Conservation (phyloP, 768 basidiomycete species). For the Cystobasidiopsis lactophilus region DNA sequence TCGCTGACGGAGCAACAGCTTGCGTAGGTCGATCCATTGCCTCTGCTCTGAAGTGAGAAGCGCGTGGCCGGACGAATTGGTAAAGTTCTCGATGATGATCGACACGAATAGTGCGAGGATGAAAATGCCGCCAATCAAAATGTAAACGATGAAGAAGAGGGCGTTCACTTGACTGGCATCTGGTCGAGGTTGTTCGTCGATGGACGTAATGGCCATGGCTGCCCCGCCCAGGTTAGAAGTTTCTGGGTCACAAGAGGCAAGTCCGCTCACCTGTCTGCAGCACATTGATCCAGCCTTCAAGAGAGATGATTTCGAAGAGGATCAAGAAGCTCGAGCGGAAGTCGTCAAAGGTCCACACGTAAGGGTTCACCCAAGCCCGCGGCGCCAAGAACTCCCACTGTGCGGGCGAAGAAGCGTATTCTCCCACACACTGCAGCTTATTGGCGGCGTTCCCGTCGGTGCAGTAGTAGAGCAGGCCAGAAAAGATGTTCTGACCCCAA, state of each 20-base stretch:
- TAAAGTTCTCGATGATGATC: conserved; percentile 88
- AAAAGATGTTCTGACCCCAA: conserved; percentile 85
- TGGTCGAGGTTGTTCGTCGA: conserved; percentile 42
- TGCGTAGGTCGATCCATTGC: conserved; percentile 84
- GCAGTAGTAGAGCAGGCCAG: conserved; percentile 60
- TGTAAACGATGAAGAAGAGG: conserved; percentile 77
- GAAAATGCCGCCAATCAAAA: conserved; percentile 78
- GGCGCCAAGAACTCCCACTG: conserved; percentile 45
- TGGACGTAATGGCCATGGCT: conserved; percentile 49
- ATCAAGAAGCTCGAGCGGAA: conserved; percentile 68
- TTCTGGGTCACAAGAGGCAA: neutral
- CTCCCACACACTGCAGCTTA: conserved; percentile 45
- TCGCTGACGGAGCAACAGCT: conserved; percentile 60
- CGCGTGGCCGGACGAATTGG: conserved; percentile 61
- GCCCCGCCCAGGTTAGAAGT: neutral
- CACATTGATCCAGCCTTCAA: conserved; percentile 94
- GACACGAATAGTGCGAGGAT: conserved; percentile 27
- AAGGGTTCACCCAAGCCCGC: conserved; percentile 74
- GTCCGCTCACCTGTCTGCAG: conserved; percentile 36
- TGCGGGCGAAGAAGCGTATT: conserved; percentile 41
- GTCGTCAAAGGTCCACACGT: conserved; percentile 68
- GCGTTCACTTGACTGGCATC: conserved; percentile 63
- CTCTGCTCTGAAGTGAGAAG: conserved; percentile 65
- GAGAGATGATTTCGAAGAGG: conserved; percentile 82
- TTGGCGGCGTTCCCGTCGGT: conserved; percentile 44